Evolutionary conservation across 2,329 filamentous ascomycete genomes (phyloP).

Genomic region (Cylindrodendrum hubeiense): DNA sequence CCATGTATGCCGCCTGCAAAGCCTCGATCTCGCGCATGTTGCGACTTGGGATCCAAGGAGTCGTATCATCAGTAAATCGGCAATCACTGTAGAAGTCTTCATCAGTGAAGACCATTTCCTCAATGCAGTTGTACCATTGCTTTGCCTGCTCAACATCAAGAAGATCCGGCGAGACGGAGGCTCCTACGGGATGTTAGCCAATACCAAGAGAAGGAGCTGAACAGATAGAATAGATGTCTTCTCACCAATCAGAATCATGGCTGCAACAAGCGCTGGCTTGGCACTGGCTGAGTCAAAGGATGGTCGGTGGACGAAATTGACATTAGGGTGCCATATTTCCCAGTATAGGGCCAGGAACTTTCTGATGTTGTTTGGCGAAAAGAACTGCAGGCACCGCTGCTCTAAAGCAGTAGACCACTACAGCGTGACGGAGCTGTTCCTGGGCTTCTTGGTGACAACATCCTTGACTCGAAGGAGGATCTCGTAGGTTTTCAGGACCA

Average conservation of each 20-base stretch:
- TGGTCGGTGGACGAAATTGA: slow-evolving; percentile 6
- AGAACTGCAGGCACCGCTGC: slow-evolving; percentile 7
- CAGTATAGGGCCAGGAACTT: slow-evolving; percentile 6
- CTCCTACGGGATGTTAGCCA: background rate
- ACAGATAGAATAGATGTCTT: background rate
- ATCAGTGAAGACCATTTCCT: slow-evolving; percentile 9
- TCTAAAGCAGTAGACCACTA: background rate
- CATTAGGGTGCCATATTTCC: slow-evolving; percentile 6
- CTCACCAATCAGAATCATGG: slow-evolving; percentile 3
- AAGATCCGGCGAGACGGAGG: background rate
- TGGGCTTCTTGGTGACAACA: slow-evolving; percentile 1
- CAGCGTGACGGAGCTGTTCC: background rate
- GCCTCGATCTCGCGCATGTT: slow-evolving; percentile 3
- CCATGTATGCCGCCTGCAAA: background rate
- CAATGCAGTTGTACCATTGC: slow-evolving; percentile 6
- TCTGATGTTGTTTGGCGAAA: background rate
- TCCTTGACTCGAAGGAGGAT: background rate
- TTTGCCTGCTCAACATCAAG: background rate
- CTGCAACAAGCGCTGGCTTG: background rate
- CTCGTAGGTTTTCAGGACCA: background rate
- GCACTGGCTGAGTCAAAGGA: background rate
- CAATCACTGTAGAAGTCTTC: background rate
- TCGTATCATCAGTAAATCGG: background rate
- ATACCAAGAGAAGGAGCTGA: background rate
- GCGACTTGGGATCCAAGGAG: background rate